Percentiles rank a stretch among this genome's conserved stretches.
Evolutionary conservation across 345 rosid species (phyloP).

Genomic region (Clausena lansium): DNA sequence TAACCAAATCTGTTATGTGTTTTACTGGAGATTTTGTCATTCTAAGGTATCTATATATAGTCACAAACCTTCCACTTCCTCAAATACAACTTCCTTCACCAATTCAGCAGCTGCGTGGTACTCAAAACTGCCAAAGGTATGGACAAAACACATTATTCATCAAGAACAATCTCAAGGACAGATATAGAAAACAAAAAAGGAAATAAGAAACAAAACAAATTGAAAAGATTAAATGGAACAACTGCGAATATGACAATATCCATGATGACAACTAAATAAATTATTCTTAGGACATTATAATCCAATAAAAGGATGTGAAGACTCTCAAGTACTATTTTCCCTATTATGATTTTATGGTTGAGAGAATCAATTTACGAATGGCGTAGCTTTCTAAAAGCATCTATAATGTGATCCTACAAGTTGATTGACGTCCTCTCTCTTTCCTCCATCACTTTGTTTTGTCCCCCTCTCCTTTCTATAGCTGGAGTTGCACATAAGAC

Average conservation of each 20-base stretch:
- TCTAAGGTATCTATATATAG: background rate
- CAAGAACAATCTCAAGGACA: background rate
- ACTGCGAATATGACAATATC: background rate
- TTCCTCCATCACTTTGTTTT: background rate
- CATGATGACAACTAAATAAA: background rate
- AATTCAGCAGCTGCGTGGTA: slow-evolving; percentile 75
- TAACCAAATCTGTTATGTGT: background rate
- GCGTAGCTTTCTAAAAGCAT: background rate
- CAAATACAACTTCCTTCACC: slow-evolving; percentile 78
- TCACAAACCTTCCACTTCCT: slow-evolving; percentile 70
- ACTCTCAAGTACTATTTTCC: slow-evolving; percentile 1
- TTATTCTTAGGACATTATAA: background rate
- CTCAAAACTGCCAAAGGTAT: slow-evolving; percentile 56
- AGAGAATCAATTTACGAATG: background rate
- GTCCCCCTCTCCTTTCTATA: background rate
- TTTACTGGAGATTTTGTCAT: background rate
- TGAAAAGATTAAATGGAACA: background rate
- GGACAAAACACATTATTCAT: background rate
- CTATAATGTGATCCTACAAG: background rate
- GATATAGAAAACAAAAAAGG: background rate
- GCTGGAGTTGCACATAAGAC: background rate
- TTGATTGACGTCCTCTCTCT: background rate
- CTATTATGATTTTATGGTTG: background rate
- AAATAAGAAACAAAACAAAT: background rate
- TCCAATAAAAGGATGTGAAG: background rate